These are phyloP conservation scores for Uronychia binucleata DNA, from an alignment of 73 alveolate genomes.

Conservation along the genomic window DNA sequence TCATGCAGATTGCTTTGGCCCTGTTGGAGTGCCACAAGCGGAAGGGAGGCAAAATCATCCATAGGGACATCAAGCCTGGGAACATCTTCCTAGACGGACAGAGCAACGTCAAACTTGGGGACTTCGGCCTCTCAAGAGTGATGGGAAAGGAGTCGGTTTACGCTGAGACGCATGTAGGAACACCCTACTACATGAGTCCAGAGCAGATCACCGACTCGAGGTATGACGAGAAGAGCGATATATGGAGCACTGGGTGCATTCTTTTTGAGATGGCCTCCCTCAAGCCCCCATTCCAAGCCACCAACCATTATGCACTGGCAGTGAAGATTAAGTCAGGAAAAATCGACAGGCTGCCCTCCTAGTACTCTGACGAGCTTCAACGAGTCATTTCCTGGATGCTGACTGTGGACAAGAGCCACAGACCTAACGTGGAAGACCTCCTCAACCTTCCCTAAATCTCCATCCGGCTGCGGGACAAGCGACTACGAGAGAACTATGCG, in stretches of 20 bases:
- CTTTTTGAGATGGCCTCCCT: conserved; percentile 91
- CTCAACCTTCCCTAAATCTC: conserved; percentile 79
- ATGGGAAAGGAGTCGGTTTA: conserved; percentile 81
- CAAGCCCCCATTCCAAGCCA: conserved; percentile 93
- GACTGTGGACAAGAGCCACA: conserved; percentile 67
- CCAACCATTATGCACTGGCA: conserved; percentile 89
- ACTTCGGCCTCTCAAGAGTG: conserved; percentile 94
- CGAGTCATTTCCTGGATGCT: conserved; percentile 84
- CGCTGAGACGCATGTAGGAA: conserved; percentile 96
- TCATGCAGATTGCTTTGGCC: conserved; percentile 87
- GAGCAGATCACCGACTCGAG: conserved; percentile 88
- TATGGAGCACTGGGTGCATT: conserved; percentile 95
- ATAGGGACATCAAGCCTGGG: conserved; percentile 94
- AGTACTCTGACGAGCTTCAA: conserved; percentile 78
- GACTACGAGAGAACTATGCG: conserved; percentile 62
- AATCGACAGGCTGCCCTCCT: conserved; percentile 81
- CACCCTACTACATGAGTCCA: conserved; percentile 95
- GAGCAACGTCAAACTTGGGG: conserved; percentile 90
- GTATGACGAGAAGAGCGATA: conserved; percentile 94
- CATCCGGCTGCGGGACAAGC: conserved; percentile 84
- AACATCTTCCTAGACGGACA: conserved; percentile 88
- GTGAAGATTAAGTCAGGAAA: conserved; percentile 91
- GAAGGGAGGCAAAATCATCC: conserved; percentile 83
- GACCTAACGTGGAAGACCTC: conserved; percentile 87
- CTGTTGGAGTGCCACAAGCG: conserved; percentile 89